phyloP scores from a whole-genome alignment of 2,329 filamentous ascomycete genomes.

The Tolypocladium pustulatum region DNA sequence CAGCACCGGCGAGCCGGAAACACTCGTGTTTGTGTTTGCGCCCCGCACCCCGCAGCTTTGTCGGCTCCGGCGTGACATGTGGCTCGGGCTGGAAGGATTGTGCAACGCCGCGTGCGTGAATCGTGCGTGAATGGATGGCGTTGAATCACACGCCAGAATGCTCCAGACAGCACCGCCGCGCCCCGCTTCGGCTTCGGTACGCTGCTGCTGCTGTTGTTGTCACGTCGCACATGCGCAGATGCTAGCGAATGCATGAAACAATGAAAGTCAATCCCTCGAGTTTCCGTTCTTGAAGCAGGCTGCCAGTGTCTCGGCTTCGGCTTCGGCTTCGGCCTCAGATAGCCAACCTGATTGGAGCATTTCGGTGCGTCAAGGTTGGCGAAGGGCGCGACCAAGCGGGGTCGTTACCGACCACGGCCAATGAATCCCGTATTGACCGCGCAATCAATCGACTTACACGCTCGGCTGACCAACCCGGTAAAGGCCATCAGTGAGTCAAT shows the following conservation, averaged over 20 bases:
- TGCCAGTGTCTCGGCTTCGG: conserved; percentile 12
- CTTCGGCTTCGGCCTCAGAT: conserved; percentile 16
- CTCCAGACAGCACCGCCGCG: neutral
- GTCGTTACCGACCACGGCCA: neutral
- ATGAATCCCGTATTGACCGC: neutral
- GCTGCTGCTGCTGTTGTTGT: neutral
- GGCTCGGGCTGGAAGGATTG: neutral
- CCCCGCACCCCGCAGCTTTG: neutral
- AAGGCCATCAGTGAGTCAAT: neutral
- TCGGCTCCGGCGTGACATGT: neutral
- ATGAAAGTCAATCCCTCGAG: too few relatives aligned
- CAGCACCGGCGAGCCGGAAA: neutral
- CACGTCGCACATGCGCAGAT: neutral
- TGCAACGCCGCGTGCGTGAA: neutral
- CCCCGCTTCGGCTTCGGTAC: neutral
- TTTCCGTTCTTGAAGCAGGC: too few relatives aligned
- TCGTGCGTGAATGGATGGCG: neutral
- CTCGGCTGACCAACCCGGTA: neutral
- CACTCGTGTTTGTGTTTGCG: neutral
- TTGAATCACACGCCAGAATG: neutral
- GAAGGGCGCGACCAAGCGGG: conserved; percentile 2
- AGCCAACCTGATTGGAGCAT: neutral
- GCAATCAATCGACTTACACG: neutral
- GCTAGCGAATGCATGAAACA: neutral
- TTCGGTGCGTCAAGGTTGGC: neutral